A percentile compares a stretch with the other conserved stretches of the same genome.
Evolutionary conservation across 2,329 filamentous ascomycete species (phyloP).

Genomic region (Penicillium freii): DNA sequence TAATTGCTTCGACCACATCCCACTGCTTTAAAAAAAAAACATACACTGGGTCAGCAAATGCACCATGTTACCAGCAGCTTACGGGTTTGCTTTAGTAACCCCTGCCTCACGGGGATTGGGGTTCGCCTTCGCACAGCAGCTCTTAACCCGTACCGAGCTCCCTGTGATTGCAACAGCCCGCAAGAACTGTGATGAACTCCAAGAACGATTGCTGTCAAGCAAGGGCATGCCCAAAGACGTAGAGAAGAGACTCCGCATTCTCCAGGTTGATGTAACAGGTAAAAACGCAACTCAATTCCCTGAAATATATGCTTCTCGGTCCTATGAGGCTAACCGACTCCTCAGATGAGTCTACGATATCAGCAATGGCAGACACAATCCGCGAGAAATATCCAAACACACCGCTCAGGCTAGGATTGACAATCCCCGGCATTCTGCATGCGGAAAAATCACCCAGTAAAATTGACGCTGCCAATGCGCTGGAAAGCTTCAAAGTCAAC

Average conservation of each 20-base stretch:
- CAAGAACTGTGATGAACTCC: constrained; percentile 51
- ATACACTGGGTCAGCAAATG: background rate
- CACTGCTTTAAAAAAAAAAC: background rate
- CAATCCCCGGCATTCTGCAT: constrained; percentile 68
- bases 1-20: background rate
- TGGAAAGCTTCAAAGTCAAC: constrained; percentile 72
- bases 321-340: background rate
- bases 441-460: constrained; percentile 70
- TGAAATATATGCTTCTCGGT: background rate
- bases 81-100: constrained; percentile 42
- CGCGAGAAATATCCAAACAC: constrained; percentile 52
- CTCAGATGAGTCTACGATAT: constrained; percentile 62
- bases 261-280: constrained; percentile 60
- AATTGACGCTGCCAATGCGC: constrained; percentile 59
- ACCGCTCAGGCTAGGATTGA: constrained; percentile 68
- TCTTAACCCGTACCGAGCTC: constrained; percentile 56
- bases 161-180: constrained; percentile 62
- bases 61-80: constrained; percentile 9
- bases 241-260: constrained; percentile 50
- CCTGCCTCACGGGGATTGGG: constrained; percentile 65
- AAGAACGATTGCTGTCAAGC: constrained; percentile 51
- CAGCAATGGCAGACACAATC: constrained; percentile 55
- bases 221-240: constrained; percentile 42
- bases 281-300: constrained; percentile 8
- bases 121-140: constrained; percentile 57